Conservation (phyloP, 208 protist species). For the Phytomonas sp. region DNA sequence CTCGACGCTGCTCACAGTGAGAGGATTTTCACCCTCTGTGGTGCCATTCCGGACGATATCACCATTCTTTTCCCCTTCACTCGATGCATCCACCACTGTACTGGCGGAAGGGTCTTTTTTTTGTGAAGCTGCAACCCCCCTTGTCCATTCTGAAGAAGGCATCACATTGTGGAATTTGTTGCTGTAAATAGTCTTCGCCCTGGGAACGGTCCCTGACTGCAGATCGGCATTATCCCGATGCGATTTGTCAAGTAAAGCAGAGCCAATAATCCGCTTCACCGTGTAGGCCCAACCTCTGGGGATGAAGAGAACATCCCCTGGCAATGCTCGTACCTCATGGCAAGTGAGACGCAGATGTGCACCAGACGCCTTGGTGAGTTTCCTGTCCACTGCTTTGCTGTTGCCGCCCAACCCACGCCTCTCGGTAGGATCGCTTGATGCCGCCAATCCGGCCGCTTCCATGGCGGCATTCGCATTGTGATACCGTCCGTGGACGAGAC, state of each 20-base stretch:
- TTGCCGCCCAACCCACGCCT: too few relatives aligned
- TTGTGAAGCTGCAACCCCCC: not conserved
- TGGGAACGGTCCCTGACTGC: too few relatives aligned
- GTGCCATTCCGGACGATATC: not conserved
- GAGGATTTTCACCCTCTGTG: not conserved
- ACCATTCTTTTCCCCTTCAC: slow-evolving; percentile 1
- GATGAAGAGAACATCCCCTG: slow-evolving; percentile 76
- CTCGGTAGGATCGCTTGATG: too few relatives aligned
- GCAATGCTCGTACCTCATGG: slow-evolving; percentile 67
- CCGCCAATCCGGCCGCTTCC: slow-evolving; percentile 13
- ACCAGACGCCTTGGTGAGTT: too few relatives aligned
- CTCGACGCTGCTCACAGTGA: slow-evolving; percentile 1
- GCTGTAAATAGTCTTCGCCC: too few relatives aligned
- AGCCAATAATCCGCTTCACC: slow-evolving; percentile 52
- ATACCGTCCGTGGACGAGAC: slow-evolving; percentile 21
- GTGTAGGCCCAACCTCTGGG: slow-evolving; percentile 53
- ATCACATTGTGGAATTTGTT: not conserved
- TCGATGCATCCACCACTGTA: too few relatives aligned
- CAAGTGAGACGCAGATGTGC: slow-evolving; percentile 10
- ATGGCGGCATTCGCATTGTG: slow-evolving; percentile 26
- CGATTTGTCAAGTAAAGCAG: slow-evolving; percentile 21
- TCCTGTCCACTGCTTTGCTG: too few relatives aligned
- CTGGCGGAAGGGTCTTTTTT: not conserved
- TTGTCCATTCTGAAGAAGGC: not conserved
- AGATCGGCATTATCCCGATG: too few relatives aligned